These are phyloP conservation scores for Sarcomyxa edulis DNA, from an alignment of 768 basidiomycete genomes.

Conservation along the genomic window DNA sequence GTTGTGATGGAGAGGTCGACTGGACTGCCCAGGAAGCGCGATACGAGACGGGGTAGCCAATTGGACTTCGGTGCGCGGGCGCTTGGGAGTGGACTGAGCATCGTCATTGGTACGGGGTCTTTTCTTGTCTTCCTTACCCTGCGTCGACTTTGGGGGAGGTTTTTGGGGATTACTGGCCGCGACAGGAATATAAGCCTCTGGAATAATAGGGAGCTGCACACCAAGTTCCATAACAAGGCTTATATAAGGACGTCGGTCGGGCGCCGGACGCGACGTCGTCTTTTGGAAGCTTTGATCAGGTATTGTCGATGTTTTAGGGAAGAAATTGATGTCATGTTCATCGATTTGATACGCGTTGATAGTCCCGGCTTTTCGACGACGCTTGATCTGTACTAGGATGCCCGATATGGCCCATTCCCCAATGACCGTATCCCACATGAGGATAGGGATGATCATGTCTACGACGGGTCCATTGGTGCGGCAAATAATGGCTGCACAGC, in stretches of 20 bases:
- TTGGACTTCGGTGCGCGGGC: too few species aligned
- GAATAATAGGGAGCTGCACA: background rate
- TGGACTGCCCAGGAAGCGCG: background rate
- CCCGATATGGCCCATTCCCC: background rate
- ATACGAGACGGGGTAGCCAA: background rate
- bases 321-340: background rate
- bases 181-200: too few species aligned
- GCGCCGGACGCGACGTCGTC: too few species aligned
- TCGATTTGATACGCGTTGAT: background rate
- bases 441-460: background rate
- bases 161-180: too few species aligned
- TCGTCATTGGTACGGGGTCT: too few species aligned
- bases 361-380: background rate
- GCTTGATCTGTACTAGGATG: background rate
- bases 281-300: too few species aligned
- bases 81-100: too few species aligned
- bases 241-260: conserved; percentile 3
- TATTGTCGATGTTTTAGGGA: too few species aligned
- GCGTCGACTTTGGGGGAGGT: too few species aligned
- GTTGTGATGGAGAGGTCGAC: background rate
- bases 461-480: background rate
- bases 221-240: conserved; percentile 3
- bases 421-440: background rate
- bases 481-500: background rate
- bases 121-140: too few species aligned